A percentile compares a stretch with the other conserved stretches of the same genome.
phyloP scores from a whole-genome alignment of 305 asterid genomes.

The Fraxinus baroniana region DNA sequence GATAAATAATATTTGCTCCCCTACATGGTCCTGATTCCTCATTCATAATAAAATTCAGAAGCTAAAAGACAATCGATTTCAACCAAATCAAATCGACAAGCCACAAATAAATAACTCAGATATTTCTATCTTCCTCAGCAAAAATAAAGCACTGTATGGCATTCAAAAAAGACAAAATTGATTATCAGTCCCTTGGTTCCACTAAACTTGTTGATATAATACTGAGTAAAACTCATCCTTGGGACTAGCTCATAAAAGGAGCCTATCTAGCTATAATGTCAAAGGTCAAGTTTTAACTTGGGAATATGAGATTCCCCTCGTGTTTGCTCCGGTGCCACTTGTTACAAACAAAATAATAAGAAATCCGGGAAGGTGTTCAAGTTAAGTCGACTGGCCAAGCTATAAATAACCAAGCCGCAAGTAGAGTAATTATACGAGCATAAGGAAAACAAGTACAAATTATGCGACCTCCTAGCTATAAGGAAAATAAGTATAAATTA shows the following conservation, averaged over 20 bases:
- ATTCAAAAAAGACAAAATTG: background rate
- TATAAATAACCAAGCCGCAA: background rate
- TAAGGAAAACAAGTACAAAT: background rate
- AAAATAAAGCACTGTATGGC: background rate
- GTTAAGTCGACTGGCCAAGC: background rate
- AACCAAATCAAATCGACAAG: background rate
- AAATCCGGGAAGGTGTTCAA: background rate
- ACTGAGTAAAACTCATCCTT: background rate
- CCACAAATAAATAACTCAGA: background rate
- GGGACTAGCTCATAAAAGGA: background rate
- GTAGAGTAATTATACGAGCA: background rate
- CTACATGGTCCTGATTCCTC: no score
- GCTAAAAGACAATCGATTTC: no score
- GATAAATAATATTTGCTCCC: no score
- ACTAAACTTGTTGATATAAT: background rate
- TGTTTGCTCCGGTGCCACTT: background rate
- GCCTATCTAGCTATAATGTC: background rate
- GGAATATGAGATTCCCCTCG: background rate
- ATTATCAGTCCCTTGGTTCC: background rate
- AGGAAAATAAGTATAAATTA: background rate
- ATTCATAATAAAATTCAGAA: no score
- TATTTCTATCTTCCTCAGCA: background rate
- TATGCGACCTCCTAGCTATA: conserved; percentile 25
- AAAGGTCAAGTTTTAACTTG: background rate
- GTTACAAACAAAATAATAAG: background rate